Base-by-base conservation (phyloP, 192 early-diverging fungal genomes). In the Borealophlyctis nickersoniae region DNA sequence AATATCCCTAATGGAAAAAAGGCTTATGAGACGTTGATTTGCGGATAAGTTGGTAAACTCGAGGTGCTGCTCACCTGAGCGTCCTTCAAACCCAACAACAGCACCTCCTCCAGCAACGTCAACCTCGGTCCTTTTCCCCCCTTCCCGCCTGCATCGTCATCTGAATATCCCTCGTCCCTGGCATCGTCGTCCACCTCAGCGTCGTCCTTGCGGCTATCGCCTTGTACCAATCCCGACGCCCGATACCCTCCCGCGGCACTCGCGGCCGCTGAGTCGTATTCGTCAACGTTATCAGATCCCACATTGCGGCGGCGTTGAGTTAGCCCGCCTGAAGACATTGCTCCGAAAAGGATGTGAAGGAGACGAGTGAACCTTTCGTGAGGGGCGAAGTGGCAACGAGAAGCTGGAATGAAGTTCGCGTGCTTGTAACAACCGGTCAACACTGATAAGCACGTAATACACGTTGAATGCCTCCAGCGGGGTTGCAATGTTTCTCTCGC, bases 81-180 rank as follows among this genome's bases (percentile, higher is more conserved):
- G 74, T 98, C 96, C 72, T 98, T 98, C 50, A 97, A 78, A 9
- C 96, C 96, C 39, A 98, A 62, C 55, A 98, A 78, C 60, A 98
- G 72, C 16, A 96, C 88, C 67, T 98, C 94, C 68, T 98, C 96
- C 86, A 98, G 88, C 39, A 98, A 73, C n/a, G 94, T 98, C 48
- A 98, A 75, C 71, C 81, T 75, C 33, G 77, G 73, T 33, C 30
- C 51, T 22, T 26, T 23, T 14, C 58, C 62, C 65, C 70, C 74
- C 9, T 49, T 62, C n/a, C 65, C 71, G 62, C 75, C 72, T 16
- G 52, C 65, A 33, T 72, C 51, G 27, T 65, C 59, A 33, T 79
- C 65, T 33, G 66, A 66, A 52, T 73, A 60, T 36, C 62, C 56
- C 45, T 73, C 61, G 51, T 73, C 70, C 7, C 72, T 52, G 5